These are phyloP conservation scores for Botryosphaeria agaves DNA, from an alignment of 2,329 filamentous ascomycete species.

Conservation along the genomic window DNA sequence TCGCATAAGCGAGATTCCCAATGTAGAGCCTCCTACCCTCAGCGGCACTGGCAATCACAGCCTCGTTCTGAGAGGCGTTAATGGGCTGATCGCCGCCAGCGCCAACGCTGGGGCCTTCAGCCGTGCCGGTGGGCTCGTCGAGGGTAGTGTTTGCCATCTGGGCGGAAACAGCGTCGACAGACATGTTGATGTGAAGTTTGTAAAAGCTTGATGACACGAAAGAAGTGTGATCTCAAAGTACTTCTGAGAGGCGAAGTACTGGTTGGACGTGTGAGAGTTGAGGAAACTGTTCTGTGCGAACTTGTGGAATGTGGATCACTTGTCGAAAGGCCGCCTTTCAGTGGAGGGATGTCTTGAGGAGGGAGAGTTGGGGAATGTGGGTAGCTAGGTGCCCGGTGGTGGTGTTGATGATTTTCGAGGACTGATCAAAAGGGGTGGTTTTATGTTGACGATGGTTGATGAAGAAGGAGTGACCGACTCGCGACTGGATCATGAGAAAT, in stretches of 20 bases:
- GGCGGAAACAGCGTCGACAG: conserved; percentile 70
- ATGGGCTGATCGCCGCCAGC: conserved; percentile 43
- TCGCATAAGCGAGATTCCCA: conserved; percentile 99
- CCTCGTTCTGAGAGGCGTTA: conserved; percentile 65
- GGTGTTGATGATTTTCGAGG: too few relatives aligned
- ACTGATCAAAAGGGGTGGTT: too few relatives aligned
- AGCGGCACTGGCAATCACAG: conserved; percentile 89
- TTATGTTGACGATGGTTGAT: too few relatives aligned
- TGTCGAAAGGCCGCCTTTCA: conserved; percentile 26
- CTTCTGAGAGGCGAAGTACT: conserved; percentile 5
- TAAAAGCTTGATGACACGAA: conserved; percentile 38
- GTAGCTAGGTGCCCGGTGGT: conserved; percentile 33
- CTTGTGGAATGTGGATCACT: conserved; percentile 18
- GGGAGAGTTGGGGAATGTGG: conserved; percentile 31
- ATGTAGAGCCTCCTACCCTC: conserved; percentile 99
- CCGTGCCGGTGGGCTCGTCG: conserved; percentile 37
- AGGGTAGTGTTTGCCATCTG: conserved; percentile 48
- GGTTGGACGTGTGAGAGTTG: conserved; percentile 11
- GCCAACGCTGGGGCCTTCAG: conserved; percentile 34
- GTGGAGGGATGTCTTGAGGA: conserved; percentile 32
- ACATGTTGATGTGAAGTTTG: conserved; percentile 55
- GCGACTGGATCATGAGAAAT: too few relatives aligned
- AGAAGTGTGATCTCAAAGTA: conserved; percentile 22
- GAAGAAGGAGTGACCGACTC: too few relatives aligned
- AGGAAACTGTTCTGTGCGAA: conserved; percentile 24